Conservation (phyloP, 148 eudicot genomes). For the Rhododendron molle region DNA sequence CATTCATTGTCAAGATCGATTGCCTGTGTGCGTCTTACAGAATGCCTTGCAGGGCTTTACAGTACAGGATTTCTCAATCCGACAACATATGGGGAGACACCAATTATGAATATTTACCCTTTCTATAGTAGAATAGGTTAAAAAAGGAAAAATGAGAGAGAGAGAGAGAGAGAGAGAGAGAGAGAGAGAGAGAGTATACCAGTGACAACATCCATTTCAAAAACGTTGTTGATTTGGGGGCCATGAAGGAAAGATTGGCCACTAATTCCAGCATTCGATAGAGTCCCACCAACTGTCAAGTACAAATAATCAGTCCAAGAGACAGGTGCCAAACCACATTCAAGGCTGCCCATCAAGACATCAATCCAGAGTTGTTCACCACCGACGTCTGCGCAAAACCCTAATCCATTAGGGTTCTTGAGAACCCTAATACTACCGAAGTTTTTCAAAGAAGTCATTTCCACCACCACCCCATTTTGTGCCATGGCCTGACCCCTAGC, state of each 20-base stretch:
- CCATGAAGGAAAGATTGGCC: slow-evolving; percentile 76
- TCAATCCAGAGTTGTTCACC: slow-evolving; percentile 84
- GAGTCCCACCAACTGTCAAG: slow-evolving; percentile 81
- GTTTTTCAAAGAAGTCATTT: slow-evolving; percentile 43
- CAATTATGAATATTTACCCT: not conserved
- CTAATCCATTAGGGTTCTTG: slow-evolving; percentile 23
- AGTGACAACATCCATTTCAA: slow-evolving; percentile 77
- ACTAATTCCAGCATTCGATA: slow-evolving; percentile 91
- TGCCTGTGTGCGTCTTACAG: too few relatives aligned
- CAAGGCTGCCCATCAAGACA: slow-evolving; percentile 46
- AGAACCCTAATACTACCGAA: slow-evolving; percentile 38
- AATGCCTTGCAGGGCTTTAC: accelerated
- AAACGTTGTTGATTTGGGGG: slow-evolving; percentile 77
- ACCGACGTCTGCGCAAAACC: slow-evolving; percentile 64
- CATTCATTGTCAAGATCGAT: too few relatives aligned
- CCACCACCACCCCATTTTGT: slow-evolving; percentile 61
- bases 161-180: not conserved
- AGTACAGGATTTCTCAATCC: too few relatives aligned
- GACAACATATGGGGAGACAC: not conserved
- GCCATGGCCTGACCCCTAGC: slow-evolving; percentile 83
- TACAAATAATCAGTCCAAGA: slow-evolving; percentile 95
- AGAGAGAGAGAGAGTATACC: slow-evolving; percentile 32
- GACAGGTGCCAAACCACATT: slow-evolving; percentile 65
- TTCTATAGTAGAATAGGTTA: not conserved
- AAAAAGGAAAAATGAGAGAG: not conserved